Evolutionary conservation across 2,329 filamentous ascomycete genomes (phyloP).

Genomic region (Periconia sp.): DNA sequence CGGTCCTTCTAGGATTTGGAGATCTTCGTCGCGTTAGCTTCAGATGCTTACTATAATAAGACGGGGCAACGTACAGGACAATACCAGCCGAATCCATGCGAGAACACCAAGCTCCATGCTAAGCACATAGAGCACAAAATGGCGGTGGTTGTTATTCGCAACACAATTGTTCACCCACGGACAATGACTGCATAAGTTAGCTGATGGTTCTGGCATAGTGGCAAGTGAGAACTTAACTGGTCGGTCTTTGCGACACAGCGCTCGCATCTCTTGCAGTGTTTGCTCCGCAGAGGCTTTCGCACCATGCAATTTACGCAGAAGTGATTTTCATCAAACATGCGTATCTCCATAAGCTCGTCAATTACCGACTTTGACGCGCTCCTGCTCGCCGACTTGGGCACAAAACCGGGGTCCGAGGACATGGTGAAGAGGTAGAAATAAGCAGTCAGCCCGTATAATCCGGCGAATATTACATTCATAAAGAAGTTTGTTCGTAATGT

Average conservation of each 20-base stretch:
- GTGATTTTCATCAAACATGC: constrained; percentile 92
- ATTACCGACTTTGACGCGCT: constrained; percentile 90
- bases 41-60: not conserved
- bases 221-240: constrained; percentile 83
- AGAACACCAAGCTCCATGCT: constrained; percentile 77
- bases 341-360: constrained; percentile 80
- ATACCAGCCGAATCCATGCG: constrained; percentile 72
- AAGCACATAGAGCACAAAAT: constrained; percentile 91
- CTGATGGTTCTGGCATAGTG: too few species aligned
- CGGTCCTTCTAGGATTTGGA: constrained; percentile 63
- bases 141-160: constrained; percentile 92
- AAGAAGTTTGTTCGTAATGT: constrained; percentile 72
- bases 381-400: constrained; percentile 88
- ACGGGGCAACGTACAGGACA: constrained; percentile 66
- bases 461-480: constrained; percentile 76
- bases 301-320: constrained; percentile 97
- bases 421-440: constrained; percentile 92
- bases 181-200: constrained; percentile 73
- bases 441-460: constrained; percentile 68
- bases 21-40: constrained; percentile 62
- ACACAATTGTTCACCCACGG: constrained; percentile 98
- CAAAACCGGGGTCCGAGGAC: constrained; percentile 87
- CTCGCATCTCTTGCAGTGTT: constrained; percentile 90
- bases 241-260: constrained; percentile 96
- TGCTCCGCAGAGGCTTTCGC: constrained; percentile 87